Conservation (phyloP, 257 asterid species). For the Plectranthus barbatus region DNA sequence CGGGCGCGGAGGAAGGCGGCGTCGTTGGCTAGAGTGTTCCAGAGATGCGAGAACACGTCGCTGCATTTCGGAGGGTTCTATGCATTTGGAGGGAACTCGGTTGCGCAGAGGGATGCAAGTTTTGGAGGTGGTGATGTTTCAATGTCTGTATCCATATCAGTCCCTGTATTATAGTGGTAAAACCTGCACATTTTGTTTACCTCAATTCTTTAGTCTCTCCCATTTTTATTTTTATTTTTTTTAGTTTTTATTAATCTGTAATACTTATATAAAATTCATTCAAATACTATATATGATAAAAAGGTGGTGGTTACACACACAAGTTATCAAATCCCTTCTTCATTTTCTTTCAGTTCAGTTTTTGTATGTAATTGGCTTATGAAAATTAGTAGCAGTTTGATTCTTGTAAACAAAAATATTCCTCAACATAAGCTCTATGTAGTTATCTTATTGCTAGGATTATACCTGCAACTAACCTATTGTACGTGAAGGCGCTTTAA, state of each 20-base stretch:
- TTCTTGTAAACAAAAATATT: too few relatives aligned
- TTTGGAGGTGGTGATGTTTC: constrained; percentile 55
- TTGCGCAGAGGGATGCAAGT: constrained; percentile 39
- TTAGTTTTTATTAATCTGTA: constrained; percentile 12
- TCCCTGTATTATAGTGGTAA: constrained; percentile 54
- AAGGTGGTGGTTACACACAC: constrained; percentile 22
- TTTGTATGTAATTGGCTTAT: too few relatives aligned
- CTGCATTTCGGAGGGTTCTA: constrained; percentile 48
- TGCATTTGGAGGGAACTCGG: constrained; percentile 50
- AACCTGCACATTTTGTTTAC: constrained; percentile 8
- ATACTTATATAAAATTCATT: constrained; percentile 28
- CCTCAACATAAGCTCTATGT: too few relatives aligned
- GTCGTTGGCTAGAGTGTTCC: constrained; percentile 80
- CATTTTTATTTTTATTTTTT: constrained; percentile 19
- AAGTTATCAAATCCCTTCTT: background rate
- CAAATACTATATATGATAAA: constrained; percentile 21
- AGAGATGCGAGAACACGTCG: constrained; percentile 51
- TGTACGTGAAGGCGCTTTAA: too few relatives aligned
- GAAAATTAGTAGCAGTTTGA: too few relatives aligned
- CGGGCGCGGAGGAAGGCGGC: constrained; percentile 92
- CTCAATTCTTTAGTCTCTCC: constrained; percentile 20
- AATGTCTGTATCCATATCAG: constrained; percentile 61
- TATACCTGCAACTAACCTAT: too few relatives aligned
- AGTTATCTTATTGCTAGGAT: too few relatives aligned
- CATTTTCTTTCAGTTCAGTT: too few relatives aligned